phyloP scores from a whole-genome alignment of 2,329 filamentous ascomycete genomes.

The Ilyonectria mors-panacis region DNA sequence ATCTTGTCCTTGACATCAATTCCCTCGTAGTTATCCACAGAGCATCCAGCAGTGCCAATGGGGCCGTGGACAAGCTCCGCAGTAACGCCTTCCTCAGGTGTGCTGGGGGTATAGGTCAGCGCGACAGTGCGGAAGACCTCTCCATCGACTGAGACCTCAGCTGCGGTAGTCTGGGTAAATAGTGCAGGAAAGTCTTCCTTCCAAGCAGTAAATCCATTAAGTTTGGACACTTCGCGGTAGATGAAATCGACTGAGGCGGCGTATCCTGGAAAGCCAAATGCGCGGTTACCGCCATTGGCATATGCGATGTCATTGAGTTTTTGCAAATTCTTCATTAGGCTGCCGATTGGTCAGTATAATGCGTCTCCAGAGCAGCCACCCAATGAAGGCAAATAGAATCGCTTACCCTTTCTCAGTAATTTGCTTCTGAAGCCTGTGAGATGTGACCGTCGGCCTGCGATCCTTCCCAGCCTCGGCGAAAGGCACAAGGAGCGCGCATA shows the following conservation, averaged over 20 bases:
- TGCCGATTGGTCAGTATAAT: conserved; percentile 8
- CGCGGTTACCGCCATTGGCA: conserved; percentile 51
- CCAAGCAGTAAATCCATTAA: conserved; percentile 48
- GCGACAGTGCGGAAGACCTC: conserved; percentile 47
- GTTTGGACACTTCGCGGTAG: conserved; percentile 46
- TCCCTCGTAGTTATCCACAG: conserved; percentile 43
- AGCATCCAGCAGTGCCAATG: conserved; percentile 46
- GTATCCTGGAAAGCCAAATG: conserved; percentile 52
- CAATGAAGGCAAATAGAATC: rapidly evolving
- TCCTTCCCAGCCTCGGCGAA: conserved; percentile 40
- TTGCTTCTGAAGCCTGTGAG: conserved; percentile 43
- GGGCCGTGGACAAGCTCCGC: conserved; percentile 47
- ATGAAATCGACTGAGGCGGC: conserved; percentile 54
- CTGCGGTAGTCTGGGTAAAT: conserved; percentile 44
- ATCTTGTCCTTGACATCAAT: conserved; percentile 50
- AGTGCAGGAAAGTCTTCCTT: conserved; percentile 51
- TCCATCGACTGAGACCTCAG: conserved; percentile 45
- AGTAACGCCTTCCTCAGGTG: conserved; percentile 49
- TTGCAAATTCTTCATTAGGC: conserved; percentile 47
- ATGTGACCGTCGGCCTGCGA: conserved; percentile 36
- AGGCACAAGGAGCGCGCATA: conserved; percentile 48
- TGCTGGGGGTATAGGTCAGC: conserved; percentile 51
- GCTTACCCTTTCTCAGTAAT: conserved; percentile 44
- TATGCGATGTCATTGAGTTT: conserved; percentile 50
- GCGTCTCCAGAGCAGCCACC: too few relatives aligned